A percentile compares a stretch with the other conserved stretches of the same genome.
Conservation (phyloP, 495 filamentous ascomycete genomes). For the Penicillium cinerascens region DNA sequence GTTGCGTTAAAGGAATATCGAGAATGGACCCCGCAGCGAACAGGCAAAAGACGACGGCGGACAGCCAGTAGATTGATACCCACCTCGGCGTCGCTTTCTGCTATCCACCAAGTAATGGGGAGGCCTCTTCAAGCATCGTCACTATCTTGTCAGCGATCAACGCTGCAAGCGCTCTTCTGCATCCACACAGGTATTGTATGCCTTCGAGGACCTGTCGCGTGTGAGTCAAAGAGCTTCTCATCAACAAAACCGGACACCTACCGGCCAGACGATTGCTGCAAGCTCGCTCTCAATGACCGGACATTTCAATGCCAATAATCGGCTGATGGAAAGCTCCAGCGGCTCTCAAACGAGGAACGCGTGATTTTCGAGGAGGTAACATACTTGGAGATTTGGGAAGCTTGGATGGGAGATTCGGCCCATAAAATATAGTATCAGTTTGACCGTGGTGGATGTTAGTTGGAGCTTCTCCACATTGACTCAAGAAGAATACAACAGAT, state of each 20-base stretch:
- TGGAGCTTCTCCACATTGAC: background rate
- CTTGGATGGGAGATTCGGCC: background rate
- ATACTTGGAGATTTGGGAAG: background rate
- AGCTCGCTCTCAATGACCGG: background rate
- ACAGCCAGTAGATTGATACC: background rate
- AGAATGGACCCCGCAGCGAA: background rate
- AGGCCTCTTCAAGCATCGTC: background rate
- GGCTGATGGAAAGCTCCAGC: slow-evolving; percentile 3
- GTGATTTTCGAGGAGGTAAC: background rate
- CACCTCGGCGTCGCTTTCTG: background rate
- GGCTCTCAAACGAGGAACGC: slow-evolving; percentile 5
- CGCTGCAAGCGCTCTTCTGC: background rate
- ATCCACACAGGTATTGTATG: background rate
- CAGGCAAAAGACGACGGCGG: background rate
- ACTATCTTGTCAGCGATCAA: background rate
- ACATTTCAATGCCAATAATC: slow-evolving; percentile 1
- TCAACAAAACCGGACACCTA: background rate
- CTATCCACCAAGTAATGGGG: background rate
- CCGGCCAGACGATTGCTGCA: slow-evolving; percentile 3
- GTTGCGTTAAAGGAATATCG: background rate
- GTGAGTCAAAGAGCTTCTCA: background rate
- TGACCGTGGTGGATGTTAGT: background rate
- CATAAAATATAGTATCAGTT: background rate
- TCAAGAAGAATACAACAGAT: too few species aligned
- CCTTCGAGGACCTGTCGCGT: background rate